Evolutionary conservation across 2,329 filamentous ascomycete genomes (phyloP).

Genomic region (Ophiostoma perfectum): DNA sequence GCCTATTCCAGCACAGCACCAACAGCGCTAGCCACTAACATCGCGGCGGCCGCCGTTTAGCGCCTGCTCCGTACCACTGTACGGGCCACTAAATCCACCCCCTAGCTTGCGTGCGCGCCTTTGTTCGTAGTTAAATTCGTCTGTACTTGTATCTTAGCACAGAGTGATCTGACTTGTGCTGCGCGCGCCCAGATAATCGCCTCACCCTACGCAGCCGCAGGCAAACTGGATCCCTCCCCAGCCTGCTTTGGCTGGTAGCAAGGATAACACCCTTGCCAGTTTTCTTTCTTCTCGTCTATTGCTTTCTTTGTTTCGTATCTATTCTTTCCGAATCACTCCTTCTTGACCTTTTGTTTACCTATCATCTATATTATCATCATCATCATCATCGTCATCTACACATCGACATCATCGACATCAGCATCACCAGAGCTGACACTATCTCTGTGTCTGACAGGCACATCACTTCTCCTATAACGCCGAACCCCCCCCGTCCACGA

Average conservation of each 20-base stretch:
- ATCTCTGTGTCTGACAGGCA: not conserved
- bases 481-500: not conserved
- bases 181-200: constrained; percentile 13
- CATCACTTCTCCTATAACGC: not conserved
- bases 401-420: not conserved
- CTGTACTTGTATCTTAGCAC: not conserved
- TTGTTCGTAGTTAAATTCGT: not conserved
- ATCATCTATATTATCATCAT: not conserved
- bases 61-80: not conserved
- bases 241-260: not conserved
- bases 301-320: not conserved
- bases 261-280: not conserved
- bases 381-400: not conserved
- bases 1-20: not conserved
- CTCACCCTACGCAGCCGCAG: constrained; percentile 10
- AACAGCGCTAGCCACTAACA: not conserved
- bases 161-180: not conserved
- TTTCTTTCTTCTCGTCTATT: not conserved
- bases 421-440: not conserved
- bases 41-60: not conserved
- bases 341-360: not conserved
- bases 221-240: not conserved
- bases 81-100: not conserved
- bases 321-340: not conserved
- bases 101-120: constrained; percentile 11